Conservation (phyloP, 2,329 filamentous ascomycete species). For the Orbilia oligospora region DNA sequence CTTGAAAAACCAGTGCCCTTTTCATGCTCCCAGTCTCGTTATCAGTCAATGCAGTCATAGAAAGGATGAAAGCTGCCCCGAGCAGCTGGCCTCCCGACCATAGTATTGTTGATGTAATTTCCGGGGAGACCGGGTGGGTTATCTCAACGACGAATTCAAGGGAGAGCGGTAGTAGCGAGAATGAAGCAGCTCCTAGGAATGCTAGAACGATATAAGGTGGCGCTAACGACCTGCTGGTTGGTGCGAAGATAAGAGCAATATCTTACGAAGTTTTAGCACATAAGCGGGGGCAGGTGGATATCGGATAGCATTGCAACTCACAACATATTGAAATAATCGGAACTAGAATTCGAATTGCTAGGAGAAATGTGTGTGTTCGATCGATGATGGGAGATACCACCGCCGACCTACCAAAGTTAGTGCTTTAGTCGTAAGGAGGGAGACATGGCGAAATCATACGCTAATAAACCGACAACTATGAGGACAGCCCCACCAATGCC, state of each 20-base stretch:
- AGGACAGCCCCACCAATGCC: conserved; percentile 91
- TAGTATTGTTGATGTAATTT: conserved; percentile 84
- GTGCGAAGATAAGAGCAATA: conserved; percentile 85
- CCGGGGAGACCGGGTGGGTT: conserved; percentile 87
- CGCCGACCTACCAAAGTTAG: conserved; percentile 71
- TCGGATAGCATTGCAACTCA: conserved; percentile 6
- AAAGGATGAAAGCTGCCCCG: conserved; percentile 85
- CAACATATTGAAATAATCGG: conserved; percentile 80
- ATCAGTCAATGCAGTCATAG: conserved; percentile 81
- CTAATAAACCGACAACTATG: conserved; percentile 87
- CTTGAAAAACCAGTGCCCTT: conserved; percentile 82
- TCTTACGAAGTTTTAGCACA: conserved; percentile 66
- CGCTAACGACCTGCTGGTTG: conserved; percentile 73
- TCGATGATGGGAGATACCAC: conserved; percentile 86
- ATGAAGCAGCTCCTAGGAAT: conserved; percentile 82
- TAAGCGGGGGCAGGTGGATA: neutral
- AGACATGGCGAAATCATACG: conserved; percentile 63
- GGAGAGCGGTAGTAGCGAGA: conserved; percentile 84
- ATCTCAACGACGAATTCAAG: conserved; percentile 91
- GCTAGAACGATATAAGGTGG: conserved; percentile 83
- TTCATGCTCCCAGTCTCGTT: conserved; percentile 80
- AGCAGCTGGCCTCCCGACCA: conserved; percentile 90
- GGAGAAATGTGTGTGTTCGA: conserved; percentile 82
- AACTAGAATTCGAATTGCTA: conserved; percentile 79
- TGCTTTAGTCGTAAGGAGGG: neutral